These are phyloP conservation scores for Orbilia javanica DNA, from an alignment of 2,329 filamentous ascomycete species.

Conservation along the genomic window DNA sequence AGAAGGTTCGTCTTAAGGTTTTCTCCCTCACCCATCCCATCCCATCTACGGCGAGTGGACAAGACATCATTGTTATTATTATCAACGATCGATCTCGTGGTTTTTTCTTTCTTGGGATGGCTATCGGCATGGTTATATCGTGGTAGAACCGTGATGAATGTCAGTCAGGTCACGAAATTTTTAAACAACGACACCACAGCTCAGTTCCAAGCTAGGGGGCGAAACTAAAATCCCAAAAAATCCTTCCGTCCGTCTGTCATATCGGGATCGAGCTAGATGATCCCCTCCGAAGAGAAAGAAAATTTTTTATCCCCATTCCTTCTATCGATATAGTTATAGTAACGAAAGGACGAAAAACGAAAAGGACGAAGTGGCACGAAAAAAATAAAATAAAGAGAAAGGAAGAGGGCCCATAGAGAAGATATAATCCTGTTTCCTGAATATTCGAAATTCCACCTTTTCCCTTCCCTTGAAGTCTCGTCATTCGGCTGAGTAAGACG, in stretches of 20 bases:
- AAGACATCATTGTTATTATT: constrained; percentile 32
- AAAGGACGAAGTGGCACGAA: constrained; percentile 37
- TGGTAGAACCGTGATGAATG: constrained; percentile 33
- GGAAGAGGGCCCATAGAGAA: constrained; percentile 29
- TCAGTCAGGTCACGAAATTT: constrained; percentile 21
- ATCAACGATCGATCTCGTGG: constrained; percentile 46
- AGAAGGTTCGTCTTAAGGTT: constrained; percentile 55
- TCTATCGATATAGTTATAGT: constrained; percentile 35
- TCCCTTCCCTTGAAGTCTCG: constrained; percentile 12
- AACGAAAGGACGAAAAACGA: constrained; percentile 2
- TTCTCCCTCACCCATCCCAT: constrained; percentile 35
- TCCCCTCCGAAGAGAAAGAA: too few relatives aligned
- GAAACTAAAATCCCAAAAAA: constrained; percentile 3
- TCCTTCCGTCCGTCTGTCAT: constrained; percentile 33
- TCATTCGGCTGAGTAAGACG: constrained; percentile 33
- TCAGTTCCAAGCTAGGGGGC: neutral
- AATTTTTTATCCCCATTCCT: constrained; percentile 41
- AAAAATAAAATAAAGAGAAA: constrained; percentile 25
- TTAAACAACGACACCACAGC: constrained; percentile 4
- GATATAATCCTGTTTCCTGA: constrained; percentile 47
- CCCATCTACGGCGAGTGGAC: constrained; percentile 19
- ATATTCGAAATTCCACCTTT: too few relatives aligned
- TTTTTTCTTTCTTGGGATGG: constrained; percentile 28
- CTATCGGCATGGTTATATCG: constrained; percentile 40
- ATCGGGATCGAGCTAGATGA: constrained; percentile 36